Conservation (phyloP, 2,329 filamentous ascomycete genomes). For the Alternaria consortialis region DNA sequence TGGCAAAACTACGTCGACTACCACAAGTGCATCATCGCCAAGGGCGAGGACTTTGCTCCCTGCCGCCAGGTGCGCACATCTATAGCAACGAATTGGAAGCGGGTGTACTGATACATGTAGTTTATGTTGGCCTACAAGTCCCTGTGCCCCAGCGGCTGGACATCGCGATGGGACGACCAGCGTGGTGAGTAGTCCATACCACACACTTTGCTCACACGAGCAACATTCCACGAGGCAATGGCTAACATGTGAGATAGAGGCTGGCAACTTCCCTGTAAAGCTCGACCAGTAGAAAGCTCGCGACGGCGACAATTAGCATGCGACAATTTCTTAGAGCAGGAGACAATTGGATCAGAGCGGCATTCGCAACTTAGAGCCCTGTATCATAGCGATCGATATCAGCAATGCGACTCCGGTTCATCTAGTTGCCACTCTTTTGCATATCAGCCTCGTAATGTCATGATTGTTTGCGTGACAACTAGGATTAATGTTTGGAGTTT, state of each 20-base stretch:
- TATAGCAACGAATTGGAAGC: not conserved
- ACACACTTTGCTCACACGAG: not conserved
- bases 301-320: slow-evolving; percentile 20
- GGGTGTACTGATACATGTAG: slow-evolving; percentile 58
- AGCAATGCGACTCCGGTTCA: slow-evolving; percentile 41
- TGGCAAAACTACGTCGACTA: slow-evolving; percentile 99
- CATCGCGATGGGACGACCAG: slow-evolving; percentile 95
- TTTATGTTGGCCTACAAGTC: slow-evolving; percentile 97
- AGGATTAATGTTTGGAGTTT: not conserved
- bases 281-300: slow-evolving; percentile 47
- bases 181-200: slow-evolving; percentile 70
- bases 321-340: slow-evolving; percentile 29
- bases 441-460: slow-evolving; percentile 13
- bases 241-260: slow-evolving; percentile 31
- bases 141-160: slow-evolving; percentile 95
- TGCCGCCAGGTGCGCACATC: slow-evolving; percentile 83
- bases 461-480: not conserved
- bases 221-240: not conserved
- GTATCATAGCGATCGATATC: slow-evolving; percentile 42
- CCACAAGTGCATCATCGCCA: slow-evolving; percentile 98
- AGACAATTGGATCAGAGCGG: slow-evolving; percentile 32
- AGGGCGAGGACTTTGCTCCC: slow-evolving; percentile 97
- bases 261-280: slow-evolving; percentile 49
- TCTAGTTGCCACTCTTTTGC: slow-evolving; percentile 1
- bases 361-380: slow-evolving; percentile 35